Evolutionary conservation across 805 yeast species (phyloP).

Genomic region (Isabelozyma rhagii): DNA sequence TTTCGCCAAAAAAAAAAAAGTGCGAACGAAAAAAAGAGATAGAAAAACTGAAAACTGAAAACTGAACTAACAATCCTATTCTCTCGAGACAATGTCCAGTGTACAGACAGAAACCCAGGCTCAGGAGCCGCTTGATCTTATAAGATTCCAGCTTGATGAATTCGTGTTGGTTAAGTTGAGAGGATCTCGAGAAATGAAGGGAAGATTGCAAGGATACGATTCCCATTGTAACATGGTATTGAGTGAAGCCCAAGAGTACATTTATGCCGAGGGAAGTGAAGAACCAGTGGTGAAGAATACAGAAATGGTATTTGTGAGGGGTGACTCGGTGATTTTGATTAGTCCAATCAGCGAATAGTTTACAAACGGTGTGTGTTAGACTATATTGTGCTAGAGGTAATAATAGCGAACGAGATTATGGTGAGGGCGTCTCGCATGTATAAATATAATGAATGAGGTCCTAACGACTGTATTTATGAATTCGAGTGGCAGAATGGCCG

Average conservation of each 20-base stretch:
- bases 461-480: too few species aligned
- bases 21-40: neutral
- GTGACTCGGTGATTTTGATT: constrained; percentile 92
- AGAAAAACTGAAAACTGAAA: neutral
- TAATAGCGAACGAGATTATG: too few species aligned
- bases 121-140: constrained; percentile 84
- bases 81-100: constrained; percentile 21
- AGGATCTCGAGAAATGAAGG: constrained; percentile 90
- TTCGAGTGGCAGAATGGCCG: too few species aligned
- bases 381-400: too few species aligned
- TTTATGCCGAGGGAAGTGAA: constrained; percentile 50
- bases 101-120: constrained; percentile 27
- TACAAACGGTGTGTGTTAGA: too few species aligned
- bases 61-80: neutral
- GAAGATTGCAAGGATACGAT: constrained; percentile 90
- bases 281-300: constrained; percentile 53
- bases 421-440: too few species aligned
- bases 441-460: too few species aligned
- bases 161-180: constrained; percentile 82
- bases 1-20: too few species aligned
- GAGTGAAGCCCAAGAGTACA: constrained; percentile 87
- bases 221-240: constrained; percentile 95
- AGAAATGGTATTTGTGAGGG: constrained; percentile 93
- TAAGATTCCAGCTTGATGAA: constrained; percentile 85
- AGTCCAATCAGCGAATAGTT: constrained; percentile 35